A percentile compares a stretch with the other conserved stretches of the same genome.
Conservation (phyloP, 257 asterid species). For the Dorcoceras hygrometricum region DNA sequence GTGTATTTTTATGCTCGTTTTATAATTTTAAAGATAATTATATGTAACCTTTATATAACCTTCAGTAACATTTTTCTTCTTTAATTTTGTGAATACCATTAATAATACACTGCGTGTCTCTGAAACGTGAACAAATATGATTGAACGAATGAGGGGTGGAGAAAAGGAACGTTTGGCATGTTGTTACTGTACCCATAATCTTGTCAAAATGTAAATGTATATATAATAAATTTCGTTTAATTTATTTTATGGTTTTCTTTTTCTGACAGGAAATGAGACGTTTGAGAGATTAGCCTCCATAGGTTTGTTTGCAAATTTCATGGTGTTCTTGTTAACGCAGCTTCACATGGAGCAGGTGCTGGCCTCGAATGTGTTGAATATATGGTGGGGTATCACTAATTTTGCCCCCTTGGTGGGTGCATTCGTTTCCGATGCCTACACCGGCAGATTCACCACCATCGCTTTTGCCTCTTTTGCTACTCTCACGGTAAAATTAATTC, state of each 20-base stretch:
- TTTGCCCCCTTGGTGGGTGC: constrained; percentile 72
- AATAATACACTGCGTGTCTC: no score
- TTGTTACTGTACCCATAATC: no score
- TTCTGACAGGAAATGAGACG: constrained; percentile 69
- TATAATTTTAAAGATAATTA: no score
- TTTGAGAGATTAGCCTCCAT: constrained; percentile 70
- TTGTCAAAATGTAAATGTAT: no score
- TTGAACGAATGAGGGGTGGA: not conserved
- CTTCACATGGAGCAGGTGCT: constrained; percentile 73
- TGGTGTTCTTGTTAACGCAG: constrained; percentile 57
- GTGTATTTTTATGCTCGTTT: no score
- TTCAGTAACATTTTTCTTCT: no score
- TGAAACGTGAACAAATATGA: no score
- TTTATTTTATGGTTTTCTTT: no score
- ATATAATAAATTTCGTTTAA: no score
- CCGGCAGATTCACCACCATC: constrained; percentile 67
- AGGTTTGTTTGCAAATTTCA: constrained; percentile 64
- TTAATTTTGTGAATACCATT: no score
- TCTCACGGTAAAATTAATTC: constrained; percentile 58
- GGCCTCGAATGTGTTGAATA: constrained; percentile 61
- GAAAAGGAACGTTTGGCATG: no score
- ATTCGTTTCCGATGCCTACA: constrained; percentile 52
- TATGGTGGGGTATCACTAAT: constrained; percentile 57
- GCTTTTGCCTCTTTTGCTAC: constrained; percentile 49
- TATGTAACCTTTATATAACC: no score